These are phyloP conservation scores for Aspergillus aculeatus DNA, from an alignment of 2,329 filamentous ascomycete species.

Conservation along the genomic window DNA sequence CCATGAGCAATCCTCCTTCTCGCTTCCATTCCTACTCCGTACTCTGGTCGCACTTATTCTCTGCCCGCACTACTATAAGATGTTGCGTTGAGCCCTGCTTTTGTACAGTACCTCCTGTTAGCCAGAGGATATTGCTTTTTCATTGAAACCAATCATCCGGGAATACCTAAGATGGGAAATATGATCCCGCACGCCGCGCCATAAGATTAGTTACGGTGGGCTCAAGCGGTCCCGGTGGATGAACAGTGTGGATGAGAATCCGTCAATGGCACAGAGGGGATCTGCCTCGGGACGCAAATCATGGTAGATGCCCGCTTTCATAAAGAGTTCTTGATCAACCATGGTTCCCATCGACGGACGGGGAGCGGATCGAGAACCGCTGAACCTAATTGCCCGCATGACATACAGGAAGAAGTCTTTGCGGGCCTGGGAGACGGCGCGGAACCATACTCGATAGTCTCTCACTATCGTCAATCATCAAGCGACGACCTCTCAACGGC, in stretches of 20 bases:
- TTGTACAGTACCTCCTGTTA: no score
- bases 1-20: not conserved
- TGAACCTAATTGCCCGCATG: constrained; percentile 36
- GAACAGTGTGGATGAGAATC: constrained; percentile 3
- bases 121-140: no score
- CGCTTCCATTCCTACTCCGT: not conserved
- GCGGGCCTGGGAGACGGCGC: constrained; percentile 17
- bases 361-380: constrained; percentile 36
- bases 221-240: not conserved
- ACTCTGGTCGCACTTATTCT: not conserved
- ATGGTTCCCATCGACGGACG: constrained; percentile 23
- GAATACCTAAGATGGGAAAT: constrained; percentile 6
- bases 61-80: not conserved
- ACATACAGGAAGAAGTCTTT: constrained; percentile 21
- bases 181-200: not conserved
- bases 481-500: constrained; percentile 16
- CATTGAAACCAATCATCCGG: not conserved
- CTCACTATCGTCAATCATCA: constrained; percentile 9
- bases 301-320: constrained; percentile 2
- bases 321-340: constrained; percentile 10
- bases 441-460: constrained; percentile 9
- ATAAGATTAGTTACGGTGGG: not conserved
- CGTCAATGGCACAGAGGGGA: constrained; percentile 8
- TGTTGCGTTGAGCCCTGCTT: not conserved
- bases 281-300: constrained; percentile 11